Evolutionary conservation across 495 filamentous ascomycete species (phyloP), one percentile per base, ranked within the genome.

Genomic region (Aspergillus bridgeri): DNA sequence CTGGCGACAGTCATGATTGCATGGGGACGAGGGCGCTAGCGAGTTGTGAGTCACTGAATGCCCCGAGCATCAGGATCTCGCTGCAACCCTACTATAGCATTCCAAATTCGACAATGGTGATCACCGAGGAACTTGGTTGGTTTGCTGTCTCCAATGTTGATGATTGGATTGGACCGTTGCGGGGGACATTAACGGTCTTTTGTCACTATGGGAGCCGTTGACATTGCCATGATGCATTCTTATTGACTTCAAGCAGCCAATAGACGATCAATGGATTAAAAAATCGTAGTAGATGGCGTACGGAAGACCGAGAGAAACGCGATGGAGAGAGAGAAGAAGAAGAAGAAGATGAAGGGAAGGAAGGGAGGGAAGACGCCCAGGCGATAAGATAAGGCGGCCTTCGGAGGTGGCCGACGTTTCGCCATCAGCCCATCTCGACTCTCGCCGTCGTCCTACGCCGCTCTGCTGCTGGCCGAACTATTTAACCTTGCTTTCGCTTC

Each of bases 321-420:
- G n/a, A 43, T 11, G 5, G 15, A 42, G 48, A 47, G 9, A 47
- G 22, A 7, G 18, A 46, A 3, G 18, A 48, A 47, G 22, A 43
- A 43, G 15, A 43, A 11, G 25, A 38, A 43, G 48, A 9, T 0
- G 3, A 33, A 17, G 24, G 21, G 15, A 11, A 21, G 11, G 5
- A 13, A 20, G 8, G 13, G 23, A 43, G 38, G 54, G 7, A 42
- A 8, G 2, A 24, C n/a, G n/a, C n/a, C n/a, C n/a, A n/a, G 19
- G 25, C 56, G 68, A 72, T 74, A 69, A 70, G 67, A 72, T 69
- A 69, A 66, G 65, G 59, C 75, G 75, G 75, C 60, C 67, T 62
- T 78, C 75, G 75, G 75, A 78, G 75, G 56, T 73, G 68, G 67
- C 75, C 75, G 75, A 78, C 60, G 51, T 45, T 50, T n/a, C 38